Evolutionary conservation across 495 filamentous ascomycete genomes (phyloP), one percentile per base, ranked within the genome.

Genomic region (Eremomyces bilateralis): DNA sequence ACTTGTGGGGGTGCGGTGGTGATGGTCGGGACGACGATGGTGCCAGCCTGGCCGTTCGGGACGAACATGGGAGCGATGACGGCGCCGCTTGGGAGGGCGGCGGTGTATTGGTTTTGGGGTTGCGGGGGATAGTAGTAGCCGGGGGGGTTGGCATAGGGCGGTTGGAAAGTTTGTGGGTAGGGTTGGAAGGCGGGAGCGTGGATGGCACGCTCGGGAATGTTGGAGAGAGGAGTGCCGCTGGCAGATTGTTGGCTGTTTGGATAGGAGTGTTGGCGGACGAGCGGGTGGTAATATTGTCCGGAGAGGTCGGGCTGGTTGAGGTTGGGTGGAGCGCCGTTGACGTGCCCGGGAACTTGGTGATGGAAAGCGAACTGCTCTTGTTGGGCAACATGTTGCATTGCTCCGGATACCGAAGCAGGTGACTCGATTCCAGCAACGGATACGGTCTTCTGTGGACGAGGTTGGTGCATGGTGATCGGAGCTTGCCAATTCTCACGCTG

Each of bases 371-470:
- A 82, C 33, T 72, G 66, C 35, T 70, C 64, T 42, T 72, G 70
- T 38, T 80, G 73, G 18, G 70, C 67, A 34, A 77, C 70, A 42
- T 79, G 73, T 1, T 65, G 60, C 44, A 76, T 64, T n/a, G n/a
- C n/a, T n/a, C n/a, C n/a, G n/a, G n/a, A n/a, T n/a, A n/a, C n/a
- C 15, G 62, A 72, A 15, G 65, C 72, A 2, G 90, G 83, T 16
- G 73, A 81, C 51, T 95, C 88, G 42, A 99, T 94, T 48, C 80
- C 83, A 20, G 82, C 80, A 37, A 95, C 75, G 18, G 88, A 94
- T 19, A 99, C 76, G 2, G 83, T 60, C 60, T 94, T 93, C 53
- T 95, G 83, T 2, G 88, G 88, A 29, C 81, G 76, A 34, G 88
- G 88, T 50, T 99, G 88, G 47, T 95, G 80, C 78, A 95, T 92